Evolutionary conservation across 2,329 filamentous ascomycete species (phyloP).

Genomic region (Pseudomassariella vexata): DNA sequence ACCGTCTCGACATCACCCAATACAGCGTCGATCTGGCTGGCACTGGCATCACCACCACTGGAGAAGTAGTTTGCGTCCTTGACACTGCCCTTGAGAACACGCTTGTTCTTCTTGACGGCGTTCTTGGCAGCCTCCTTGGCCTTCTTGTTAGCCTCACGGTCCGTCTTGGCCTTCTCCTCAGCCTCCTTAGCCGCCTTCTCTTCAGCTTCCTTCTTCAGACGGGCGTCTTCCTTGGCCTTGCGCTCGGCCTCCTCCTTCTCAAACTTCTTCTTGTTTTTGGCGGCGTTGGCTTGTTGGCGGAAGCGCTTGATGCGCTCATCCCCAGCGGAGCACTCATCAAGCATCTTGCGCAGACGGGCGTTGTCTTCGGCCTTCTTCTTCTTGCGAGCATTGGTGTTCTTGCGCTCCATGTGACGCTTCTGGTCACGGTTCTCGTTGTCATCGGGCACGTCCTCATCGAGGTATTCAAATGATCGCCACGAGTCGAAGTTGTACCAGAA

Average conservation of each 20-base stretch:
- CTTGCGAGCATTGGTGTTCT: constrained; percentile 95
- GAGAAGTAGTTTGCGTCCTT: constrained; percentile 98
- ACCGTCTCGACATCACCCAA: constrained; percentile 81
- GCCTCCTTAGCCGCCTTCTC: constrained; percentile 75
- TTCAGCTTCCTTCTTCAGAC: constrained; percentile 77
- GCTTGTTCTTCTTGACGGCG: constrained; percentile 99
- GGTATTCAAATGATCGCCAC: constrained; percentile 96
- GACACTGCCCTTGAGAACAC: constrained; percentile 84
- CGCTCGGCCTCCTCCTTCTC: constrained; percentile 91
- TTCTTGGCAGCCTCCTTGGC: constrained; percentile 98
- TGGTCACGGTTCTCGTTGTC: constrained; percentile 99
- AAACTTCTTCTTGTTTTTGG: constrained; percentile 91
- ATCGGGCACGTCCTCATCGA: constrained; percentile 97
- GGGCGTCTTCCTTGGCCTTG: constrained; percentile 77
- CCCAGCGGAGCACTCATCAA: constrained; percentile 76
- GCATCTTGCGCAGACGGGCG: constrained; percentile 77
- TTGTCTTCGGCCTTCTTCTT: constrained; percentile 99
- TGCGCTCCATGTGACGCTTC: constrained; percentile 96
- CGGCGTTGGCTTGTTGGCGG: constrained; percentile 82
- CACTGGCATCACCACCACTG: constrained; percentile 59
- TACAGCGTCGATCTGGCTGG: constrained; percentile 73
- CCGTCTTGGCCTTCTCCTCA: constrained; percentile 78
- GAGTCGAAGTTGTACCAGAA: constrained; percentile 99
- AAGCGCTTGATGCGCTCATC: constrained; percentile 98
- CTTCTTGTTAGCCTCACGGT: constrained; percentile 85